Evolutionary conservation across 495 filamentous ascomycete species (phyloP).

Genomic region (Geoglossum glabrum): DNA sequence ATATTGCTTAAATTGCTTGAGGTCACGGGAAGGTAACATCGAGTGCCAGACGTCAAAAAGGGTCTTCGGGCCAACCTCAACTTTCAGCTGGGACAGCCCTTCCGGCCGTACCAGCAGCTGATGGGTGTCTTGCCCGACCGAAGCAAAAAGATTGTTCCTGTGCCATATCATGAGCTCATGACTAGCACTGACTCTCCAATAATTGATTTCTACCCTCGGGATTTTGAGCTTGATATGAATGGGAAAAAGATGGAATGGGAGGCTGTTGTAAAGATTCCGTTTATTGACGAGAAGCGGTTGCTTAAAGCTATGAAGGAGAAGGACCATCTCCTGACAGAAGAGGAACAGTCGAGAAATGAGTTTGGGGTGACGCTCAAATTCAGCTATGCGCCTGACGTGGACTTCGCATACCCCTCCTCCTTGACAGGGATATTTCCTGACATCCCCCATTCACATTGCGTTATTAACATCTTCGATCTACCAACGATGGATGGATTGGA

Average conservation of each 20-base stretch:
- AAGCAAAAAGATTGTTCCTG: slow-evolving; percentile 87
- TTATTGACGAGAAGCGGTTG: slow-evolving; percentile 80
- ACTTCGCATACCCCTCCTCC: slow-evolving; percentile 69
- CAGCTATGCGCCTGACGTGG: slow-evolving; percentile 53
- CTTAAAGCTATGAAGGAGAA: slow-evolving; percentile 68
- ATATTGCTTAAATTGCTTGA: neutral
- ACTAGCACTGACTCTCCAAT: slow-evolving; percentile 80
- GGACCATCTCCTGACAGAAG: slow-evolving; percentile 51
- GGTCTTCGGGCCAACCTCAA: slow-evolving; percentile 74
- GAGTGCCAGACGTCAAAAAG: slow-evolving; percentile 54
- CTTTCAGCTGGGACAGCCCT: slow-evolving; percentile 84
- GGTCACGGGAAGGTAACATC: neutral
- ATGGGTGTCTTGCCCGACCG: slow-evolving; percentile 97
- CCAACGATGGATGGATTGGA: slow-evolving; percentile 83
- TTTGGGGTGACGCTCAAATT: slow-evolving; percentile 91
- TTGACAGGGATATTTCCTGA: slow-evolving; percentile 83
- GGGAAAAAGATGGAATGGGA: slow-evolving; percentile 99
- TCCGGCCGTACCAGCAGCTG: slow-evolving; percentile 84
- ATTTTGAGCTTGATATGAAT: slow-evolving; percentile 98
- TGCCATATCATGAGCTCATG: slow-evolving; percentile 81
- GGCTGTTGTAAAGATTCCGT: slow-evolving; percentile 95
- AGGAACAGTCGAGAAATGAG: slow-evolving; percentile 63
- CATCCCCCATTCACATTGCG: slow-evolving; percentile 66
- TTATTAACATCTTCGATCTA: slow-evolving; percentile 88
- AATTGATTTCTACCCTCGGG: slow-evolving; percentile 92